Evolutionary conservation across 805 yeast genomes (phyloP).

Genomic region (Zygosaccharomyces bisporus): DNA sequence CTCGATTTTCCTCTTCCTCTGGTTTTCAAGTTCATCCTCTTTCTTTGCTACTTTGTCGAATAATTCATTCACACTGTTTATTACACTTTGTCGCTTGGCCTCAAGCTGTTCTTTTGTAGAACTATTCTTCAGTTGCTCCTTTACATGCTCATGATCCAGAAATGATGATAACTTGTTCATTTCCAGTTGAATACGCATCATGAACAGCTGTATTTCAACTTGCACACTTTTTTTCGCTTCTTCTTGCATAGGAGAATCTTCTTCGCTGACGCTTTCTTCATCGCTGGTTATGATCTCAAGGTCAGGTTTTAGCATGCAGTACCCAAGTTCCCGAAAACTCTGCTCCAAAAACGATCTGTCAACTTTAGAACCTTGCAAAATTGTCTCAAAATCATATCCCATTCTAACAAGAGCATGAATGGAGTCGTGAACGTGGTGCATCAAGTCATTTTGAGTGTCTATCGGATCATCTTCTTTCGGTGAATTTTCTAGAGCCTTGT

Average conservation of each 20-base stretch:
- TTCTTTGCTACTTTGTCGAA: conserved; percentile 6
- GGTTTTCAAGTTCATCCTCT: not conserved
- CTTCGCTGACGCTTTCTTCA: not conserved
- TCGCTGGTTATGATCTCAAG: conserved; percentile 5
- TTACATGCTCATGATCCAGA: conserved; percentile 1
- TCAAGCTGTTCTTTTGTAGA: not conserved
- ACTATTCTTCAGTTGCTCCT: conserved; percentile 7
- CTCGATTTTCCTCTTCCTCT: not conserved
- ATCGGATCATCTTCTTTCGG: not conserved
- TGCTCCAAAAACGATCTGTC: conserved; percentile 11
- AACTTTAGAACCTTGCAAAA: conserved; percentile 11
- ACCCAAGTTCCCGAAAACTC: conserved; percentile 10
- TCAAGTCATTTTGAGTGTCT: conserved; percentile 1
- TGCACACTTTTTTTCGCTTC: conserved; percentile 6
- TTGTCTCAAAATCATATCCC: conserved; percentile 10
- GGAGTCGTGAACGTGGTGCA: conserved; percentile 10
- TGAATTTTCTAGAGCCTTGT: not conserved
- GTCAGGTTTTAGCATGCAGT: conserved; percentile 3
- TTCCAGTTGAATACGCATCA: conserved; percentile 11
- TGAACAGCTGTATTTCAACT: conserved; percentile 12
- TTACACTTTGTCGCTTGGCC: not conserved
- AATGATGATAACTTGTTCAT: conserved; percentile 6
- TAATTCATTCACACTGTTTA: conserved; percentile 4
- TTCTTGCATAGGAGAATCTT: not conserved
- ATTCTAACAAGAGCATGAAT: conserved; percentile 7